phyloP scores from a whole-genome alignment of 148 eudicot species.

The Oxyria digyna region DNA sequence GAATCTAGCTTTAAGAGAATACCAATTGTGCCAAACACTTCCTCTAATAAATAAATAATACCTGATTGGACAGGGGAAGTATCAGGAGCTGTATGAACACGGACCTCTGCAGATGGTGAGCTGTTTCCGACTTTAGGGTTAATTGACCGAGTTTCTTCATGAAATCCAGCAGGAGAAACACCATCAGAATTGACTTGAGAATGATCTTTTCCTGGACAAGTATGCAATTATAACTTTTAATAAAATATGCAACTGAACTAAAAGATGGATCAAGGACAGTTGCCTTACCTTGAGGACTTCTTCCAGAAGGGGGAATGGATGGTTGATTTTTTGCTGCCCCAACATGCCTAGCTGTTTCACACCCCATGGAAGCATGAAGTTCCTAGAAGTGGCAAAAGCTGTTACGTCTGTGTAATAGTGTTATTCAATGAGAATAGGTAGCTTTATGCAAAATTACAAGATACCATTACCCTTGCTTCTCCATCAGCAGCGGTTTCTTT shows the following conservation, averaged over 20 bases:
- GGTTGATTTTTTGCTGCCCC: slow-evolving; percentile 28
- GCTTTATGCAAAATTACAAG: slow-evolving; percentile 4
- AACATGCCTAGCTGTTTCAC: slow-evolving; percentile 41
- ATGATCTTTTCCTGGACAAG: slow-evolving; percentile 22
- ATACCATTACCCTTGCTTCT: slow-evolving; percentile 30
- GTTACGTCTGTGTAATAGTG: background rate
- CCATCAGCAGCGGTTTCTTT: slow-evolving; percentile 41
- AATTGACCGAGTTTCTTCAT: slow-evolving; percentile 21
- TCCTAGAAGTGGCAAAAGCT: slow-evolving; percentile 30
- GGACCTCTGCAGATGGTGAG: slow-evolving; percentile 41
- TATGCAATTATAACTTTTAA: slow-evolving; percentile 3
- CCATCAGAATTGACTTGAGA: slow-evolving; percentile 22
- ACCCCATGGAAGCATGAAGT: slow-evolving; percentile 26
- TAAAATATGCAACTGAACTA: background rate
- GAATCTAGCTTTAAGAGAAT: background rate
- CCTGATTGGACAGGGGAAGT: slow-evolving; percentile 29
- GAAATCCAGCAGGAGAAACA: slow-evolving; percentile 16
- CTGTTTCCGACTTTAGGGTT: slow-evolving; percentile 13
- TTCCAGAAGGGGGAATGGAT: slow-evolving; percentile 23
- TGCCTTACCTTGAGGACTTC: slow-evolving; percentile 56
- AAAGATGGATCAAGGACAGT: background rate
- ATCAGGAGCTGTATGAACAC: slow-evolving; percentile 42
- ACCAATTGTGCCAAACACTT: background rate
- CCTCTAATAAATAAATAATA: background rate
- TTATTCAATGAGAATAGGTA: background rate